Evolutionary conservation across 306 rosid species (phyloP), one percentile per base, ranked within the genome.

Genomic region (Datisca glomerata): DNA sequence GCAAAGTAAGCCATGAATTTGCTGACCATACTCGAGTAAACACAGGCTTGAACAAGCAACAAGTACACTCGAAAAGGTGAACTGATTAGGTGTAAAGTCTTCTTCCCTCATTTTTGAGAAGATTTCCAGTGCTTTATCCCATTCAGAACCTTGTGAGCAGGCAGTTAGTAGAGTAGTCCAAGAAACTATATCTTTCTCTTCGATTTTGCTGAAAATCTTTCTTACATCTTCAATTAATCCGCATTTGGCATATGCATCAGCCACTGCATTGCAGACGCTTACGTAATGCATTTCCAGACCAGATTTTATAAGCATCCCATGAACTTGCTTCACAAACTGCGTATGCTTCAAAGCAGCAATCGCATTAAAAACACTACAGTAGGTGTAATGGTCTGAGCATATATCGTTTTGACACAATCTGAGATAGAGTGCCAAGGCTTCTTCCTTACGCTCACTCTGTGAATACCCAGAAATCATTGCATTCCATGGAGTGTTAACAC

Each of bases 401-500:
- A 70, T 40, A 38, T 52, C 56, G 8, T 73, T 75, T 49, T 29
- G 56, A 28, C 68, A 63, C 94, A 79, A 75, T 43, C 44, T 65
- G 51, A 64, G 43, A 63, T 75, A 70, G 19, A 73, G 45, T 21
- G 72, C 66, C 76, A 76, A 57, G 23, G 92, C 72, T 61, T 79
- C 69, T 51, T 50, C 49, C 47, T 69, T 51, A 71, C 32, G 49
- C 51, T 68, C 74, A 46, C 62, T 49, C 37, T 72, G 78, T 49
- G 81, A 75, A 63, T 73, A 70, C 8, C 92, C 83, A 1, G 83
- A 68, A 51, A 79, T 47, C 78, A 84, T 65, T 24, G 94, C 94
- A 68, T 79, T 79, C 92, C 94, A 76, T 8, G 94, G 94, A 0
- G 69, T 51, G 28, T 66, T 79, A 41, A 73, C 51, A 21, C 46